Evolutionary conservation across 2,329 filamentous ascomycete genomes (phyloP).

Genomic region (Mariannaea elegans): DNA sequence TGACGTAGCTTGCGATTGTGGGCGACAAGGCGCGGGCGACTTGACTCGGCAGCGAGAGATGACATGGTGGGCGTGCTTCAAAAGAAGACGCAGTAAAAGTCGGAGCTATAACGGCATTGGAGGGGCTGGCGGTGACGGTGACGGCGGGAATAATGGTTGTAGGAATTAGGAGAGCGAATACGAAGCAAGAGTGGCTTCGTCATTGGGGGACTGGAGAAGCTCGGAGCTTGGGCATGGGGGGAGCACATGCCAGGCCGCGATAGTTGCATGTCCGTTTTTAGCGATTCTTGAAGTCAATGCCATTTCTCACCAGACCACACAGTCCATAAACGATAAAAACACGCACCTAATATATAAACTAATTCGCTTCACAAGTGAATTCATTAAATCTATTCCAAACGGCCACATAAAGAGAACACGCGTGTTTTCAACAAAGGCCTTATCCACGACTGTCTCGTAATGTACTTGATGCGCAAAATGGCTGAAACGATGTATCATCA

Average conservation of each 20-base stretch:
- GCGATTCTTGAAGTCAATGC: conserved; percentile 16
- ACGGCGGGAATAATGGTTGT: background rate
- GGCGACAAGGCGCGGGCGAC: conserved; percentile 63
- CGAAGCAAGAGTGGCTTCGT: conserved; percentile 3
- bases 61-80: conserved; percentile 45
- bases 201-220: conserved; percentile 34
- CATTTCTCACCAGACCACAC: background rate
- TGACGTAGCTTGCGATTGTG: conserved; percentile 91
- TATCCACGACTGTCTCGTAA: no score
- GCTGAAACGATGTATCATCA: no score
- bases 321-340: no score
- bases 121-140: background rate
- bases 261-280: conserved; percentile 40
- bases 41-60: conserved; percentile 48
- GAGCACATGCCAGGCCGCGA: conserved; percentile 31
- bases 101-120: conserved; percentile 32
- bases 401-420: no score
- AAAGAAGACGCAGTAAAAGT: conserved; percentile 19
- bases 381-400: no score
- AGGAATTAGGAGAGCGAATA: background rate
- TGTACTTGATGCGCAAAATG: no score
- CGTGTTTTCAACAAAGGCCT: no score
- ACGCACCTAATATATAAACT: no score
- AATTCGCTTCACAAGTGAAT: no score
- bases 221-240: conserved; percentile 28